phyloP scores from a whole-genome alignment of 345 rosid species.

The Isatis tinctoria region DNA sequence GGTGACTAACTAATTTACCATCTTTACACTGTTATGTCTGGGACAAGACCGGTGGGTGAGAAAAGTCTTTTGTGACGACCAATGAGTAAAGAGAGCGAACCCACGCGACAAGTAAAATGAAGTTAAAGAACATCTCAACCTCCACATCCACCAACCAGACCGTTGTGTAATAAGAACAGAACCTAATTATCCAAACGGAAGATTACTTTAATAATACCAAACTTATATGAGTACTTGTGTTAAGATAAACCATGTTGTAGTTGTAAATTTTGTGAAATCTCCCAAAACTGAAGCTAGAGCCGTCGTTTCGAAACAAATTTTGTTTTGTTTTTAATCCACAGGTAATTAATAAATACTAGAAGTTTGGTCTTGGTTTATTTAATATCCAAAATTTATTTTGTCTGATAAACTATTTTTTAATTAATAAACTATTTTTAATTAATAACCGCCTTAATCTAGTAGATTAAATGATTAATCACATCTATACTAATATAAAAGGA shows the following conservation, averaged over 20 bases:
- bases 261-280: neutral
- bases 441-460: no score
- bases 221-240: neutral
- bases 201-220: neutral
- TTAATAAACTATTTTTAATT: no score
- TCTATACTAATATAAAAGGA: no score
- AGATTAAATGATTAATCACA: no score
- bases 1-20: neutral
- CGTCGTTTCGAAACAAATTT: neutral
- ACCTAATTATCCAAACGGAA: neutral
- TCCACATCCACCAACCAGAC: slow-evolving; percentile 15
- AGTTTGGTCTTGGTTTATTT: no score
- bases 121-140: slow-evolving; percentile 1
- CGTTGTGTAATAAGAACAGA: neutral
- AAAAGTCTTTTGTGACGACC: neutral
- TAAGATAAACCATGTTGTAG: neutral
- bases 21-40: neutral
- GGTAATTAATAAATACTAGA: no score
- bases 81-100: neutral
- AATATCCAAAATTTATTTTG: no score
- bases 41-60: slow-evolving; percentile 14
- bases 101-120: slow-evolving; percentile 10
- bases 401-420: no score
- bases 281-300: neutral
- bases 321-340: neutral